phyloP scores from a whole-genome alignment of 192 early-diverging fungal genomes.

The Coemansia sp. region DNA sequence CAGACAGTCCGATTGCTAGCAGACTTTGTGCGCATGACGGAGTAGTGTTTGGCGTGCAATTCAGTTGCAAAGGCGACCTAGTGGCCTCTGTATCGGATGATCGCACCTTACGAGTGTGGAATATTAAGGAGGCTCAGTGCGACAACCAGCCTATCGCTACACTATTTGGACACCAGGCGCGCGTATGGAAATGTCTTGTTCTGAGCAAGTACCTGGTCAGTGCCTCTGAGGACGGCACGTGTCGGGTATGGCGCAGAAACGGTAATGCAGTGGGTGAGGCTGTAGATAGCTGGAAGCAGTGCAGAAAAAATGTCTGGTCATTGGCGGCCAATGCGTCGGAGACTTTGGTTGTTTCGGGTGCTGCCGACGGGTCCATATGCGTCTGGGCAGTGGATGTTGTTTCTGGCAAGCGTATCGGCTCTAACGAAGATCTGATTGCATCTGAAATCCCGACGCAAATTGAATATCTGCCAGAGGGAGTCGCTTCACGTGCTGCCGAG shows the following conservation, averaged over 20 bases:
- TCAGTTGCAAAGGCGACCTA: conserved; percentile 57
- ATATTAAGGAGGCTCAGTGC: neutral
- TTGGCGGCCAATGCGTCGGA: conserved; percentile 59
- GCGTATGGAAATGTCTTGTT: conserved; percentile 77
- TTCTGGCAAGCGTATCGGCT: conserved; percentile 6
- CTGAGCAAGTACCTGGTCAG: conserved; percentile 59
- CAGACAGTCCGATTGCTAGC: neutral
- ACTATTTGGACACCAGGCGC: conserved; percentile 73
- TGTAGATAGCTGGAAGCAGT: conserved; percentile 46
- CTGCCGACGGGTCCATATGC: conserved; percentile 75
- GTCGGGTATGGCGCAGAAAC: conserved; percentile 65
- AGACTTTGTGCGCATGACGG: conserved; percentile 49
- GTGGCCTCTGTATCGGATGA: conserved; percentile 80
- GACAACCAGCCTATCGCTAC: neutral
- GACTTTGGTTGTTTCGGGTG: conserved; percentile 67
- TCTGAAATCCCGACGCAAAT: conserved; percentile 11
- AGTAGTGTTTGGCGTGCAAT: conserved; percentile 73
- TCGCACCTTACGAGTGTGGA: conserved; percentile 77
- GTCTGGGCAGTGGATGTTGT: conserved; percentile 59
- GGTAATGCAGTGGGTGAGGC: neutral
- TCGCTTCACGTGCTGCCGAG: conserved; percentile 15
- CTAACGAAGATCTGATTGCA: conserved; percentile 25
- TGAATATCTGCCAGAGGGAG: conserved; percentile 13
- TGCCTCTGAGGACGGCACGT: conserved; percentile 77
- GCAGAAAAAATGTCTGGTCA: conserved; percentile 79